These are phyloP conservation scores for Vanrija pseudolonga DNA, from an alignment of 1,284 basidiomycete species.

Conservation along the genomic window DNA sequence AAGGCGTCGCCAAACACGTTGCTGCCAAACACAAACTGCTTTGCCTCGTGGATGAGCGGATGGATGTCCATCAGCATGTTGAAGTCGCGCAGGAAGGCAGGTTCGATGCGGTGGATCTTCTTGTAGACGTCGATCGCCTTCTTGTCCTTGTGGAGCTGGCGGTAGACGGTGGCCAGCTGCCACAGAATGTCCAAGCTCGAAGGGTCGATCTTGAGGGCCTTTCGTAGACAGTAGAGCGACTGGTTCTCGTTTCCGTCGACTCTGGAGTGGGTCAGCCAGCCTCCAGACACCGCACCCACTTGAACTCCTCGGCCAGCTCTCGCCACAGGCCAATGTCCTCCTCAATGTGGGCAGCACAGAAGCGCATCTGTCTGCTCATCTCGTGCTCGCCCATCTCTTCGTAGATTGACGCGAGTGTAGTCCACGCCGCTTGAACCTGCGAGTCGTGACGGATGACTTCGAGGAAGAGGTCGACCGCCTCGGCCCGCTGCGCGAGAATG, in stretches of 20 bases:
- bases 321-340: slow-evolving; percentile 86
- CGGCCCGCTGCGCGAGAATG: slow-evolving; percentile 62
- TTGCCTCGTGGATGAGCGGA: slow-evolving; percentile 67
- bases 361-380: slow-evolving; percentile 74
- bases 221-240: slow-evolving; percentile 86
- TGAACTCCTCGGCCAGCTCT: slow-evolving; percentile 68
- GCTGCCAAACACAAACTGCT: slow-evolving; percentile 63
- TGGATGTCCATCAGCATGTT: slow-evolving; percentile 75
- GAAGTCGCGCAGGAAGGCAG: slow-evolving; percentile 73
- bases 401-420: slow-evolving; percentile 75
- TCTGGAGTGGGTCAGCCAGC: slow-evolving; percentile 47
- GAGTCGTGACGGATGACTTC: slow-evolving; percentile 94
- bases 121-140: slow-evolving; percentile 74
- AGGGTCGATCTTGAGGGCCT: slow-evolving; percentile 74
- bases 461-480: slow-evolving; percentile 75
- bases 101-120: slow-evolving; percentile 59
- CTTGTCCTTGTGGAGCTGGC: slow-evolving; percentile 66
- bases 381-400: slow-evolving; percentile 64
- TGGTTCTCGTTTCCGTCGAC: slow-evolving; percentile 71
- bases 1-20: slow-evolving; percentile 64
- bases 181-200: slow-evolving; percentile 80
- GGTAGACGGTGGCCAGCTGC: slow-evolving; percentile 81
- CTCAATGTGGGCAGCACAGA: slow-evolving; percentile 84
- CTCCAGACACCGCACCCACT: slow-evolving; percentile 51
- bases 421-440: slow-evolving; percentile 77